phyloP scores from a whole-genome alignment of 352 stramenopile genomes.

The Pythium plurisporium region DNA sequence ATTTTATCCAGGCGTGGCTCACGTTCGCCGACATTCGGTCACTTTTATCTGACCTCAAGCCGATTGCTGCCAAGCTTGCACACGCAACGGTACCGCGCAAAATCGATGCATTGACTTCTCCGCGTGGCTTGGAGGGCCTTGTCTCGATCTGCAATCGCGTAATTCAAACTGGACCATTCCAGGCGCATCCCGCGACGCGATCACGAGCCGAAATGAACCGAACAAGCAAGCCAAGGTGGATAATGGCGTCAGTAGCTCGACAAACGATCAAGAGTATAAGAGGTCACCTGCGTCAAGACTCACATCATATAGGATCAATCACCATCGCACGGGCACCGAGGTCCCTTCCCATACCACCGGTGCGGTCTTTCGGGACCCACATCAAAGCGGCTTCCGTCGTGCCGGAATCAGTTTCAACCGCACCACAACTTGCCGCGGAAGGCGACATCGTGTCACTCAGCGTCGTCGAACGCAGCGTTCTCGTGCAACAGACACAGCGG shows the following conservation, averaged over 20 bases:
- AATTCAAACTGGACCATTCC: background rate
- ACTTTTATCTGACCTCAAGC: background rate
- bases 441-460: constrained; percentile 5
- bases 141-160: background rate
- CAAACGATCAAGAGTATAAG: too few relatives aligned
- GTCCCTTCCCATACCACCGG: too few relatives aligned
- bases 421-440: background rate
- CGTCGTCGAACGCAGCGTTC: constrained; percentile 4
- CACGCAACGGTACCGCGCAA: background rate
- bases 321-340: too few relatives aligned
- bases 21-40: constrained; percentile 3
- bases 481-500: constrained; percentile 15
- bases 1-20: constrained; percentile 3
- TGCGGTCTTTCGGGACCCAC: too few relatives aligned
- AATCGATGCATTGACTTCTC: background rate
- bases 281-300: too few relatives aligned
- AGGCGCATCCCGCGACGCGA: background rate
- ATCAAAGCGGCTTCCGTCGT: background rate
- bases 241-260: too few relatives aligned
- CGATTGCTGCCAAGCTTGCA: background rate
- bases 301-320: too few relatives aligned
- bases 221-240: too few relatives aligned
- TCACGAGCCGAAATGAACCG: background rate
- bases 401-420: background rate
- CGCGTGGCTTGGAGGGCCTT: background rate